Evolutionary conservation across 441 rosid species (phyloP).

Genomic region (Viola pubescens): DNA sequence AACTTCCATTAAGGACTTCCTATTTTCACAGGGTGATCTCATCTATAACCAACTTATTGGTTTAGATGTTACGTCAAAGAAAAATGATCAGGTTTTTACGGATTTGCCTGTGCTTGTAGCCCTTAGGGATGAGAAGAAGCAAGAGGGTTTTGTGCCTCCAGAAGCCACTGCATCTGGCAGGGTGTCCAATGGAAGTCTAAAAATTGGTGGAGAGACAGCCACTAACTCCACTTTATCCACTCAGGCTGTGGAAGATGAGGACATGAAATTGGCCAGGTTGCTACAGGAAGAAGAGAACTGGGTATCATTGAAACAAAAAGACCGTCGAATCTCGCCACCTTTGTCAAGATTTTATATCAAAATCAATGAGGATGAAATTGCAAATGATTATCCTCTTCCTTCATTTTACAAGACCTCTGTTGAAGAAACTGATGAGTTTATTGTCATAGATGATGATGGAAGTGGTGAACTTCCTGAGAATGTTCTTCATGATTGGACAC

Average conservation of each 20-base stretch:
- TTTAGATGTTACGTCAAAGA: conserved; percentile 56
- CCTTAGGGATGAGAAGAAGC: conserved; percentile 47
- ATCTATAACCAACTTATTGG: conserved; percentile 67
- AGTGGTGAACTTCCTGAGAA: conserved; percentile 47
- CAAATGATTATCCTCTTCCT: conserved; percentile 78
- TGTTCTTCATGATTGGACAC: conserved; percentile 77
- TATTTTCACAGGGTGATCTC: conserved; percentile 69
- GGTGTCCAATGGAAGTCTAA: conserved; percentile 22
- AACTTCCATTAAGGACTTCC: conserved; percentile 50
- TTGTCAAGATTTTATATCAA: conserved; percentile 49
- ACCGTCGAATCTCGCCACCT: conserved; percentile 35
- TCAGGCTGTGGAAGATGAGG: conserved; percentile 45
- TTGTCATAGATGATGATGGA: conserved; percentile 30
- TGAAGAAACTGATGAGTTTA: conserved; percentile 63
- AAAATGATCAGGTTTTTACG: conserved; percentile 35
- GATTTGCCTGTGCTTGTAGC: conserved; percentile 54
- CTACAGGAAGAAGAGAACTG: conserved; percentile 66
- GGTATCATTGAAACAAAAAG: conserved; percentile 38
- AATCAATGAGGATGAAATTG: conserved; percentile 77
- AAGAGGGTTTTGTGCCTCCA: conserved; percentile 21
- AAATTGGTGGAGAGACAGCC: conserved; percentile 30
- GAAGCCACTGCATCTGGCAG: conserved; percentile 18
- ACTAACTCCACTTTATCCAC: conserved; percentile 22
- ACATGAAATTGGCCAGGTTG: conserved; percentile 42
- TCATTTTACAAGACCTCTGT: conserved; percentile 48